Percentiles rank a stretch among this genome's conserved stretches.
Evolutionary conservation across 352 stramenopile genomes (phyloP).

Genomic region (Phytopythium boreale): DNA sequence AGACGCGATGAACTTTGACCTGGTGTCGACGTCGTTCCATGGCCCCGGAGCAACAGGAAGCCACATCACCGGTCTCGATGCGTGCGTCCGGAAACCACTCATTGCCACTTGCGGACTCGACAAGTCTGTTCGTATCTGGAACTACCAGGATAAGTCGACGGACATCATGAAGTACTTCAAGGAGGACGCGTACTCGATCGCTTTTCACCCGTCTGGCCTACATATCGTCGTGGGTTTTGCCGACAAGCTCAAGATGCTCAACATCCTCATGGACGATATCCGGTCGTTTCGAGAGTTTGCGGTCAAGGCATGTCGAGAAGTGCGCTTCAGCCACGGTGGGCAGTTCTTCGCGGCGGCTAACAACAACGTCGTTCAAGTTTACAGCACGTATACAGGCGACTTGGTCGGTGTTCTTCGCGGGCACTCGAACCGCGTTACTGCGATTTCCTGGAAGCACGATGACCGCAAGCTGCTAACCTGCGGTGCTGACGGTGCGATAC

Average conservation of each 20-base stretch:
- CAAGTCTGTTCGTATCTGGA: slow-evolving; percentile 91
- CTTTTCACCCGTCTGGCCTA: slow-evolving; percentile 90
- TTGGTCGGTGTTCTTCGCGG: slow-evolving; percentile 65
- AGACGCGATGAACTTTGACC: slow-evolving; percentile 93
- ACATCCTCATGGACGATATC: slow-evolving; percentile 95
- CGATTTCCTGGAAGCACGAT: slow-evolving; percentile 75
- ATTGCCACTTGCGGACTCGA: slow-evolving; percentile 90
- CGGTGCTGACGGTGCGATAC: slow-evolving; percentile 70
- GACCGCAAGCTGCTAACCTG: slow-evolving; percentile 75
- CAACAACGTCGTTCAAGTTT: slow-evolving; percentile 88
- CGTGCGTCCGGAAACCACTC: slow-evolving; percentile 90
- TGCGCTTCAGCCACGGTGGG: slow-evolving; percentile 88
- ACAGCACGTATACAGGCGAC: slow-evolving; percentile 78
- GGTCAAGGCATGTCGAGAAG: slow-evolving; percentile 91
- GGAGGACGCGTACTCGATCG: slow-evolving; percentile 85
- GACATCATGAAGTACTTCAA: slow-evolving; percentile 92
- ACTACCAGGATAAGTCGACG: slow-evolving; percentile 90
- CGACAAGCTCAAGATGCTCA: slow-evolving; percentile 93
- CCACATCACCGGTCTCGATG: slow-evolving; percentile 92
- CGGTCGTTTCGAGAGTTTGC: slow-evolving; percentile 87
- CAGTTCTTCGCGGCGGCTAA: slow-evolving; percentile 90
- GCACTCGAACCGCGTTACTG: slow-evolving; percentile 81
- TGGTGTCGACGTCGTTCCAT: slow-evolving; percentile 89
- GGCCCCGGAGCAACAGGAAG: slow-evolving; percentile 50
- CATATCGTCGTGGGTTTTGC: slow-evolving; percentile 90